These are phyloP conservation scores for Chlorella sorokiniana DNA, from an alignment of 139 green algal genomes.

Conservation along the genomic window DNA sequence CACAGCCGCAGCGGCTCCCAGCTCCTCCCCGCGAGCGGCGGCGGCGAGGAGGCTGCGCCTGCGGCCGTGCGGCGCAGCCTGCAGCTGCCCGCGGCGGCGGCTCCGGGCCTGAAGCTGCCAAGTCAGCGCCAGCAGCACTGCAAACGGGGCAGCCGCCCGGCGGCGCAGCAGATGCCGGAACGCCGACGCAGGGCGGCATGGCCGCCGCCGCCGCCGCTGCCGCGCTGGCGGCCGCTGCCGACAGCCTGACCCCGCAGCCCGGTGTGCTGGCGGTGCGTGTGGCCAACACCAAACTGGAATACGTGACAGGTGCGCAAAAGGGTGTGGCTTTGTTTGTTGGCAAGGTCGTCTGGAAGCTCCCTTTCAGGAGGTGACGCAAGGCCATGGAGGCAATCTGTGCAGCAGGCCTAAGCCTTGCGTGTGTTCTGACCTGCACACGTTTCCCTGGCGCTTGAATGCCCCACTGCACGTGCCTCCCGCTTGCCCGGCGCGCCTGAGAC, in stretches of 20 bases:
- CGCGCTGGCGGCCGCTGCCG: not conserved
- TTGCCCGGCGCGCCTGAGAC: too few species aligned
- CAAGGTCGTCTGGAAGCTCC: too few species aligned
- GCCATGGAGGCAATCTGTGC: too few species aligned
- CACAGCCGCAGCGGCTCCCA: not conserved
- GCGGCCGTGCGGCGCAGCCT: not conserved
- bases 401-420: not conserved
- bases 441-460: too few species aligned
- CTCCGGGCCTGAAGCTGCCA: not conserved
- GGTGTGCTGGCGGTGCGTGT: constrained; percentile 39
- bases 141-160: not conserved
- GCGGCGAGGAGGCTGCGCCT: not conserved
- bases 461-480: too few species aligned
- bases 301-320: constrained; percentile 9
- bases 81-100: not conserved
- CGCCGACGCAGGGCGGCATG: too few species aligned
- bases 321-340: too few species aligned
- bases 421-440: too few species aligned
- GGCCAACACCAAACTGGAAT: constrained; percentile 41
- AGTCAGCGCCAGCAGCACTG: not conserved
- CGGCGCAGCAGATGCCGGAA: not conserved
- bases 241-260: not conserved
- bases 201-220: not conserved
- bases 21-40: not conserved
- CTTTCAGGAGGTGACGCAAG: too few species aligned